Conservation (phyloP, 2,329 filamentous ascomycete genomes). For the Nothophaeocryptopus gaeumannii region DNA sequence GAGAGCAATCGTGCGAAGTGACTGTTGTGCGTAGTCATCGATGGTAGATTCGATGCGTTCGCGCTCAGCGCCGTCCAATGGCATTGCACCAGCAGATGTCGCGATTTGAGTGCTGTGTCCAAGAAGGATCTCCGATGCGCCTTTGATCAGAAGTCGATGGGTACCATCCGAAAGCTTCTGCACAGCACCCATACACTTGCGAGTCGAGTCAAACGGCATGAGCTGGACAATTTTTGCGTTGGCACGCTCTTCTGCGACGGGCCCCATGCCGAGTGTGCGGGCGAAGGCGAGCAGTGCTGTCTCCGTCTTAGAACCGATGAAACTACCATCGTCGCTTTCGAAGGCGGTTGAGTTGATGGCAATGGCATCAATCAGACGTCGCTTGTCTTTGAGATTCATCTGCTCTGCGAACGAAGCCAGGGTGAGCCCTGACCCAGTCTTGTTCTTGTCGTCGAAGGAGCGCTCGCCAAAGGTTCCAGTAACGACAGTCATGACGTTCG, state of each 20-base stretch:
- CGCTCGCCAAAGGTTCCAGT: conserved; percentile 64
- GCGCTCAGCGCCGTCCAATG: conserved; percentile 49
- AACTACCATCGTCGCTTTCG: conserved; percentile 64
- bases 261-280: conserved; percentile 61
- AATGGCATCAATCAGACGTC: conserved; percentile 60
- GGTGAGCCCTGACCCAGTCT: conserved; percentile 48
- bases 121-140: conserved; percentile 51
- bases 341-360: conserved; percentile 68
- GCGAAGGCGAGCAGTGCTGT: conserved; percentile 71
- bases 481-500: conserved; percentile 74
- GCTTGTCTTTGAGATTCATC: conserved; percentile 53
- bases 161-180: conserved; percentile 52
- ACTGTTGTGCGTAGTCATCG: conserved; percentile 72
- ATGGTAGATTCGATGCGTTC: conserved; percentile 65
- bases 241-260: conserved; percentile 59
- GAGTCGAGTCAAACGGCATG: conserved; percentile 60
- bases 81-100: conserved; percentile 58
- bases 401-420: conserved; percentile 54
- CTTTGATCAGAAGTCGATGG: conserved; percentile 56
- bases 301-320: conserved; percentile 75
- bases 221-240: conserved; percentile 59
- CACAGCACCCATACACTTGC: conserved; percentile 68
- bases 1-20: conserved; percentile 79
- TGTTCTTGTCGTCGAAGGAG: conserved; percentile 34
- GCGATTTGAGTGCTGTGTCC: conserved; percentile 49